Evolutionary conservation across 2,329 filamentous ascomycete genomes (phyloP).

Genomic region (Phyllosticta citriasiana): DNA sequence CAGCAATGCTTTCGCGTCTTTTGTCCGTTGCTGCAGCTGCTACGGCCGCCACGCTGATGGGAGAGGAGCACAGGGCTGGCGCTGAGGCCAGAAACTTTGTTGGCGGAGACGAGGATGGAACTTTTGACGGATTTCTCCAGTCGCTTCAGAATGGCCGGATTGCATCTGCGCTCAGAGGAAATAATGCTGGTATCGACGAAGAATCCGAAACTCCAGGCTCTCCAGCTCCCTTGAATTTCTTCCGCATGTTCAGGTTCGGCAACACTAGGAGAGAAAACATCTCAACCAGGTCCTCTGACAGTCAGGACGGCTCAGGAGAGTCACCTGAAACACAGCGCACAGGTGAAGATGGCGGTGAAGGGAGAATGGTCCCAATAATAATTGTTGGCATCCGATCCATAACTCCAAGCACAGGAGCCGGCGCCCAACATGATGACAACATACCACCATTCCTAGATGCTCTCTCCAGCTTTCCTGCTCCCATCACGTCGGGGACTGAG

Average conservation of each 20-base stretch:
- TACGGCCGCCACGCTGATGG: constrained; percentile 55
- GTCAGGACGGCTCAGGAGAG: constrained; percentile 17
- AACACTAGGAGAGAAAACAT: constrained; percentile 6
- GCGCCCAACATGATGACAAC: constrained; percentile 32
- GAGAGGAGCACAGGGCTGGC: constrained; percentile 46
- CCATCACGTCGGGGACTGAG: constrained; percentile 37
- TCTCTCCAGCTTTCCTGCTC: constrained; percentile 38
- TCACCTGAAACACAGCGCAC: constrained; percentile 13
- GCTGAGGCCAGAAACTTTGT: constrained; percentile 46
- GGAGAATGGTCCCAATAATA: constrained; percentile 57
- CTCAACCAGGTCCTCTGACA: constrained; percentile 12
- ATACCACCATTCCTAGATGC: constrained; percentile 42
- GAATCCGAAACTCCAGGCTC: constrained; percentile 29
- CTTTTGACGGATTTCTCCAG: constrained; percentile 53
- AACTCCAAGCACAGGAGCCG: constrained; percentile 37
- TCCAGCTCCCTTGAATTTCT: constrained; percentile 53
- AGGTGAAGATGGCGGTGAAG: constrained; percentile 36
- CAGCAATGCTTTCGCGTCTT: constrained; percentile 50
- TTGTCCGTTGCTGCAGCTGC: constrained; percentile 54
- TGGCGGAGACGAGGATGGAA: constrained; percentile 49
- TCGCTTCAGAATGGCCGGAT: constrained; percentile 51
- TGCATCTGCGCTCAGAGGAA: constrained; percentile 45
- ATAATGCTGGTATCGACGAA: constrained; percentile 31
- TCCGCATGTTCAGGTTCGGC: constrained; percentile 59
- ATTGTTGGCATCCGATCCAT: constrained; percentile 61